These are phyloP conservation scores for Arthromyces matolae DNA, from an alignment of 768 basidiomycete species.

Conservation along the genomic window DNA sequence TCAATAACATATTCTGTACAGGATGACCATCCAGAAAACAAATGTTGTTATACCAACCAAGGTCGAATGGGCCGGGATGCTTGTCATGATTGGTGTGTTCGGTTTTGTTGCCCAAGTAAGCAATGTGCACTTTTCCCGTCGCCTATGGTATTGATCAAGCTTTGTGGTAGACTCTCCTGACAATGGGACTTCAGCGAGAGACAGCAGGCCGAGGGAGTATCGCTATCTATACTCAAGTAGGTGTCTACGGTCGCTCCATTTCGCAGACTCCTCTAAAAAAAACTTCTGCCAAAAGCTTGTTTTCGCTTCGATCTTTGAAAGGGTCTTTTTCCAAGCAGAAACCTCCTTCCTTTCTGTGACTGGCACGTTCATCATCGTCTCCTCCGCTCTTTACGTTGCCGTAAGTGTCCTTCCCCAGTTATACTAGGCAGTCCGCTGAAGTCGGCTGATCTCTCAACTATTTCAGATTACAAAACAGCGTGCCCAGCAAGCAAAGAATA, in stretches of 20 bases:
- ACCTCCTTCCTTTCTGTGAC: constrained; percentile 58
- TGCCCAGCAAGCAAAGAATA: constrained; percentile 1
- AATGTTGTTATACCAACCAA: constrained; percentile 44
- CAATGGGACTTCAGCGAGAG: constrained; percentile 50
- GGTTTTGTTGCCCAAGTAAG: constrained; percentile 54
- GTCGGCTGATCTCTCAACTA: neutral
- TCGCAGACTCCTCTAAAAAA: neutral
- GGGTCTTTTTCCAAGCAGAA: constrained; percentile 55
- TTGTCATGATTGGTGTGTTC: constrained; percentile 48
- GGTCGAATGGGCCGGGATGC: constrained; percentile 41
- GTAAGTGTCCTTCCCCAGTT: constrained; percentile 34
- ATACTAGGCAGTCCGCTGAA: neutral
- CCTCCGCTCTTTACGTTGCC: constrained; percentile 60
- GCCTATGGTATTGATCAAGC: neutral
- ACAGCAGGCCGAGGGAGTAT: constrained; percentile 50
- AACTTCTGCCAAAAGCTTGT: constrained; percentile 41
- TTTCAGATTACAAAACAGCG: constrained; percentile 9
- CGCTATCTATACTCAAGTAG: constrained; percentile 44
- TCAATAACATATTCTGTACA: constrained; percentile 17
- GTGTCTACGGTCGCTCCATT: neutral
- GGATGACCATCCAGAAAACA: constrained; percentile 40
- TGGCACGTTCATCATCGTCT: constrained; percentile 64
- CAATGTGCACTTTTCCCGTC: constrained; percentile 51
- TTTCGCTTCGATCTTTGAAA: constrained; percentile 65
- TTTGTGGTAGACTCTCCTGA: constrained; percentile 43